Evolutionary conservation across 192 early-diverging fungal genomes (phyloP).

Genomic region (Kickxella alabastrina): DNA sequence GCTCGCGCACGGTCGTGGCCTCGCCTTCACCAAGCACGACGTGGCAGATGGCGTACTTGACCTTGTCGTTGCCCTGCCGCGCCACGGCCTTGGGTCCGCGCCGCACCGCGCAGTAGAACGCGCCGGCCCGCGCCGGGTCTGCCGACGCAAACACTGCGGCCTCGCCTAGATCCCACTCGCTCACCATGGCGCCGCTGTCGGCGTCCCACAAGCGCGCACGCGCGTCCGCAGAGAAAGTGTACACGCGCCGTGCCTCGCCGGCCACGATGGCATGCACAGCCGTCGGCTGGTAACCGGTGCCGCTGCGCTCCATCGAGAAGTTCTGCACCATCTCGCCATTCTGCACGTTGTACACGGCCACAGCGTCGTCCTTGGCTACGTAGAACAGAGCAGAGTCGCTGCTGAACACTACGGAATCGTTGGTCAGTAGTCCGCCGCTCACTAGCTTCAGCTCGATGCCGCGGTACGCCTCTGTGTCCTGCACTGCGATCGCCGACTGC

Average conservation of each 20-base stretch:
- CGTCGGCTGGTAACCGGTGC: constrained; percentile 6
- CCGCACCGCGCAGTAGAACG: constrained; percentile 31
- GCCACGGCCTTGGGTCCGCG: not conserved
- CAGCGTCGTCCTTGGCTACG: constrained; percentile 41
- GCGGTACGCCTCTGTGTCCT: constrained; percentile 22
- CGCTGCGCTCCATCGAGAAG: constrained; percentile 13
- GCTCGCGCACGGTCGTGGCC: not conserved
- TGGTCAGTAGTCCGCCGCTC: constrained; percentile 38
- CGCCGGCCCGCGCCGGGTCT: constrained; percentile 13
- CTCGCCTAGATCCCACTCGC: constrained; percentile 22
- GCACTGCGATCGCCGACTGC: constrained; percentile 13
- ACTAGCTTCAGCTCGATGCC: constrained; percentile 30
- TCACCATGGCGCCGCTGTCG: constrained; percentile 20
- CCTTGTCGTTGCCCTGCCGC: constrained; percentile 3
- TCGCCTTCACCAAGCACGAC: constrained; percentile 10
- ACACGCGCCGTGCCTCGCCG: constrained; percentile 10
- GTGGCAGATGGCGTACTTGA: constrained; percentile 11
- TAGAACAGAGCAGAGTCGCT: constrained; percentile 44
- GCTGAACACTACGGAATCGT: constrained; percentile 41
- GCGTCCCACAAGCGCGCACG: constrained; percentile 33
- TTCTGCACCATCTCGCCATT: constrained; percentile 49
- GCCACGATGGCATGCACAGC: constrained; percentile 32
- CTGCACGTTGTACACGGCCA: constrained; percentile 46
- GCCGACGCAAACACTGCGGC: constrained; percentile 13
- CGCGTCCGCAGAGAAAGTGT: constrained; percentile 38